Evolutionary conservation across 768 basidiomycete species (phyloP), one percentile per base, ranked within the genome.

Genomic region (Psilocybe cubensis): DNA sequence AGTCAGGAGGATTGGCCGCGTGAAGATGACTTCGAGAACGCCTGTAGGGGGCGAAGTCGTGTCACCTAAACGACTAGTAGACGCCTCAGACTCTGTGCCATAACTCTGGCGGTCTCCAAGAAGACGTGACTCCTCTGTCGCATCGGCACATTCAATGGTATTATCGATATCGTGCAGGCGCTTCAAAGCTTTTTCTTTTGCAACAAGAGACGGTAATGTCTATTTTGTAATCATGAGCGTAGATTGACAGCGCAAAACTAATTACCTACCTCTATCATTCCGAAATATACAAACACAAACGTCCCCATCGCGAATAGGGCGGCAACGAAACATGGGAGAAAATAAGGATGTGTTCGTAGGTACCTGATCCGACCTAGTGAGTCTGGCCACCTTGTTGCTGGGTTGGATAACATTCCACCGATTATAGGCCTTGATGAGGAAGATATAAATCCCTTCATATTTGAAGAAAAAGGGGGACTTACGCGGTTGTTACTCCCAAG

Each of bases 361-460:
- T 77, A 67, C 0, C 57, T 27, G n/a, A 75, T 58, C 20, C 73
- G 63, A 8, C 86, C 86, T 54, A 91, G 83, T 1, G 79, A 62
- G 20, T 72, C 59, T 4, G 88, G 88, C 73, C 87, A 90, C 24
- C 77, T 80, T 33, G 79, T 79, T 10, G 76, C 81, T 2, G 89
- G 86, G 40, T 80, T 78, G 7, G 87, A 80, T 6, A 91, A 69
- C 9, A 80, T 59, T n/a, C 89, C 89, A 28, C 89, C 89, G 2
- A 90, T 71, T 27, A 83, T 74, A 17, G 89, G 89, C 0, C 88
- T 21, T 78, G 67, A 25, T 67, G 67, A 20, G 27, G n/a, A 8
- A 69, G 64, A 59, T 77, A 82, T 6, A 38, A 11, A 10, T n/a
- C n/a, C n/a, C n/a, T n/a, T n/a, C n/a, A n/a, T n/a, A n/a, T n/a